Conservation (phyloP, 345 rosid genomes). For the Clausena lansium region DNA sequence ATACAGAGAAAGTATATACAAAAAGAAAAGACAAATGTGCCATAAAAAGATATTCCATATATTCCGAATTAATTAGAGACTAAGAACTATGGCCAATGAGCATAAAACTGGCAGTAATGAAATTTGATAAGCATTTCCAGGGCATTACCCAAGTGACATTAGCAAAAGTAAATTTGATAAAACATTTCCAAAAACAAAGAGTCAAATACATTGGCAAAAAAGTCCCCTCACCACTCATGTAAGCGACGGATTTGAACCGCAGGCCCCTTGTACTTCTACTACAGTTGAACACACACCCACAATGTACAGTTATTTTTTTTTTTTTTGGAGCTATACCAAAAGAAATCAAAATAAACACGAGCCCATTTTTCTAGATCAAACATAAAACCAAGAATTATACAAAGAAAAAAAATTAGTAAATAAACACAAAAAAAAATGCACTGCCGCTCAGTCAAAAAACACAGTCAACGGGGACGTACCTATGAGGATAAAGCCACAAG, state of each 20-base stretch:
- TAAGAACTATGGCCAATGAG: background rate
- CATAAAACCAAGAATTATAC: too few species aligned
- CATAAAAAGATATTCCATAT: background rate
- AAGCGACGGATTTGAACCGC: too few species aligned
- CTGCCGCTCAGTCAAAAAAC: too few species aligned
- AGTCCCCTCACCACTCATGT: too few species aligned
- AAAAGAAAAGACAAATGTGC: background rate
- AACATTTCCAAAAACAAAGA: background rate
- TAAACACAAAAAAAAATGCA: too few species aligned
- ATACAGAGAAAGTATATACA: background rate
- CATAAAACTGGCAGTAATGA: background rate
- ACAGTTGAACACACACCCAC: background rate
- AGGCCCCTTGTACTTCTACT: background rate
- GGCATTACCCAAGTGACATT: background rate
- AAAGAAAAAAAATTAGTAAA: too few species aligned
- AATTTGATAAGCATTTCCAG: background rate
- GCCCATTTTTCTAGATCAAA: too few species aligned
- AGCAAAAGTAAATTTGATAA: background rate
- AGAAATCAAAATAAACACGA: background rate
- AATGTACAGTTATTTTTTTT: background rate
- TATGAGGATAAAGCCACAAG: too few species aligned
- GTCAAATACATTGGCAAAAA: background rate
- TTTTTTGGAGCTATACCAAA: background rate
- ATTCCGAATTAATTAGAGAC: background rate
- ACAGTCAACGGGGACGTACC: too few species aligned